These are phyloP conservation scores for Thamnidium elegans DNA, from an alignment of 192 early-diverging fungal species.

Conservation along the genomic window DNA sequence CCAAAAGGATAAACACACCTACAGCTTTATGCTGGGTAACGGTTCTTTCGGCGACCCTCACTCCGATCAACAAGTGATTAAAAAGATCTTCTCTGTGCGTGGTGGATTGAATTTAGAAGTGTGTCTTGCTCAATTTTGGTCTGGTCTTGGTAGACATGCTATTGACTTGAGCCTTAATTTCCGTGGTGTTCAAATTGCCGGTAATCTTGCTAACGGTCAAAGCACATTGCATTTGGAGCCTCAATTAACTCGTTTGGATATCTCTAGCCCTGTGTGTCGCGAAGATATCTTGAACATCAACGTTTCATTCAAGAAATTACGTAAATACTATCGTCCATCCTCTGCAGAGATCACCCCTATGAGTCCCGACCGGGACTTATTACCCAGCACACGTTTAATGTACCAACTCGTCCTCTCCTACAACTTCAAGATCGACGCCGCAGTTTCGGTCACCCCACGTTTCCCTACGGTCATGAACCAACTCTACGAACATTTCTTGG, in stretches of 20 bases:
- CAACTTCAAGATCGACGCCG: conserved; percentile 57
- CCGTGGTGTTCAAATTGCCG: conserved; percentile 64
- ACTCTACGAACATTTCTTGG: conserved; percentile 80
- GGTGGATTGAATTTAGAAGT: conserved; percentile 77
- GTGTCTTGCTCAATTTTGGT: conserved; percentile 88
- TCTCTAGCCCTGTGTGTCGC: conserved; percentile 64
- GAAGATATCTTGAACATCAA: conserved; percentile 64
- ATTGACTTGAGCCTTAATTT: conserved; percentile 75
- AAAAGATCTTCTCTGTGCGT: conserved; percentile 56
- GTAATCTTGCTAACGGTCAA: conserved; percentile 42
- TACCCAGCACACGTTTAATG: conserved; percentile 63
- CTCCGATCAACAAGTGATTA: conserved; percentile 52
- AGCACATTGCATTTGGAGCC: conserved; percentile 39
- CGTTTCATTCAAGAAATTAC: conserved; percentile 51
- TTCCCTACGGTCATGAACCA: conserved; percentile 60
- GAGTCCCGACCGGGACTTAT: conserved; percentile 67
- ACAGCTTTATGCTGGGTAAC: conserved; percentile 54
- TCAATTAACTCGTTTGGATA: conserved; percentile 68
- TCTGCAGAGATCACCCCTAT: conserved; percentile 63
- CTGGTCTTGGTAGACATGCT: conserved; percentile 62
- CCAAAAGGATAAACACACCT: conserved; percentile 55
- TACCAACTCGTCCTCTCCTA: conserved; percentile 79
- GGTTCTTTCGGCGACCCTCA: conserved; percentile 62
- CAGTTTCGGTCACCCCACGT: conserved; percentile 51
- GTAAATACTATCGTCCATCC: conserved; percentile 64